Conservation (phyloP, 2,329 filamentous ascomycete genomes). For the Fusarium buxicola region DNA sequence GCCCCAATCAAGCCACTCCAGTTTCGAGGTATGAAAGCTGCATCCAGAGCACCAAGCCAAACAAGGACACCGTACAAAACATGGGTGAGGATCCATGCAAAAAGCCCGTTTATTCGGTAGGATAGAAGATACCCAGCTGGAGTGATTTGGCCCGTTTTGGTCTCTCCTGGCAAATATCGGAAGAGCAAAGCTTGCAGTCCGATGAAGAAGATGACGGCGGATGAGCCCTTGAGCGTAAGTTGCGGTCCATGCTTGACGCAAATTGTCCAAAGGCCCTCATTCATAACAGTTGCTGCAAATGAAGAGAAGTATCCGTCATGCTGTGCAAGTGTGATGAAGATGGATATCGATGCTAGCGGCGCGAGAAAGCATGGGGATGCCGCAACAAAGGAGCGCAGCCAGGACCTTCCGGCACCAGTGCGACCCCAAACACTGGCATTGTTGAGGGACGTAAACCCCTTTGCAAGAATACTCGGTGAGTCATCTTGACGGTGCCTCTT, state of each 20-base stretch:
- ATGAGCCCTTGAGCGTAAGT: conserved; percentile 26
- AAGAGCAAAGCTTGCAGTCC: conserved; percentile 32
- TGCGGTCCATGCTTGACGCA: conserved; percentile 31
- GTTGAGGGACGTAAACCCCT: neutral
- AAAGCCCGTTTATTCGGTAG: conserved; percentile 58
- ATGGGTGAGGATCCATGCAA: conserved; percentile 55
- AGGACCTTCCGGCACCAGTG: conserved; percentile 39
- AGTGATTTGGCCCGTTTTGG: conserved; percentile 53
- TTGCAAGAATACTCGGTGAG: neutral
- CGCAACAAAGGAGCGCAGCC: conserved; percentile 39
- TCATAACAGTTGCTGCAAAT: conserved; percentile 12
- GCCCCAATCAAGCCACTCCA: conserved; percentile 55
- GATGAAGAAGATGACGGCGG: conserved; percentile 24
- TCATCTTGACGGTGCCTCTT: conserved; percentile 2
- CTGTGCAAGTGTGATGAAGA: conserved; percentile 40
- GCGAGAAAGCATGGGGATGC: conserved; percentile 41
- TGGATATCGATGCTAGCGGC: conserved; percentile 35
- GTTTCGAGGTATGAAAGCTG: conserved; percentile 55
- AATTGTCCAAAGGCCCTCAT: conserved; percentile 35
- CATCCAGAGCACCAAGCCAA: conserved; percentile 49
- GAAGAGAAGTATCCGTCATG: conserved; percentile 37
- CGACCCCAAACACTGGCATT: conserved; percentile 41
- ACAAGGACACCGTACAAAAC: conserved; percentile 45
- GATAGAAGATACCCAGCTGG: conserved; percentile 57
- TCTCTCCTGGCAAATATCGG: conserved; percentile 21